Evolutionary conservation across 1,284 basidiomycete species (phyloP).

Genomic region (Microbotryomycetes sp.): DNA sequence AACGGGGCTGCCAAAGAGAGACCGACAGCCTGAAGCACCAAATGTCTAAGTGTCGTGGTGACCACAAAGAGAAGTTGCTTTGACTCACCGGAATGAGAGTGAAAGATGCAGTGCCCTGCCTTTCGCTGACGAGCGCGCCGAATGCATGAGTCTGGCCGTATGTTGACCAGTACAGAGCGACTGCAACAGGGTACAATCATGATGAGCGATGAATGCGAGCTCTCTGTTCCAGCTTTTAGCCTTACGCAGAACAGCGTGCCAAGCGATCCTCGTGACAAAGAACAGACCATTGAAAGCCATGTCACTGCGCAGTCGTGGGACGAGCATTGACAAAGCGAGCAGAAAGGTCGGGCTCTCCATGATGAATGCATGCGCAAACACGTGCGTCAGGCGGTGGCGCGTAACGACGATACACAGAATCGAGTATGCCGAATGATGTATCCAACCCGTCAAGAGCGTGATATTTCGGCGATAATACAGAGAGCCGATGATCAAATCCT

Average conservation of each 20-base stretch:
- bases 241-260: constrained; percentile 45
- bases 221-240: neutral
- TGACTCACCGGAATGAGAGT: neutral
- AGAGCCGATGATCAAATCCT: constrained; percentile 45
- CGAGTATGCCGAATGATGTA: constrained; percentile 54
- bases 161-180: neutral
- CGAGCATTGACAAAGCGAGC: constrained; percentile 49
- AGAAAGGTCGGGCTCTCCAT: constrained; percentile 59
- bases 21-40: neutral
- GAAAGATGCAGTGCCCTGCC: neutral
- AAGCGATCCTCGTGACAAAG: constrained; percentile 51
- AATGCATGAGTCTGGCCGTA: neutral
- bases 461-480: constrained; percentile 47
- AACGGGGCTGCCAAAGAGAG: constrained; percentile 3
- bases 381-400: constrained; percentile 43
- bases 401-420: constrained; percentile 38
- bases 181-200: neutral
- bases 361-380: constrained; percentile 48
- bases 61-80: no score
- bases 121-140: neutral
- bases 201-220: neutral
- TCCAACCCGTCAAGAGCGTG: constrained; percentile 53
- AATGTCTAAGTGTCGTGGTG: no score
- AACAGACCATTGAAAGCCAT: constrained; percentile 50
- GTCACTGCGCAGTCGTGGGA: constrained; percentile 49